These are phyloP conservation scores for Calocybe cyanea DNA, from an alignment of 768 basidiomycete species.

Conservation along the genomic window DNA sequence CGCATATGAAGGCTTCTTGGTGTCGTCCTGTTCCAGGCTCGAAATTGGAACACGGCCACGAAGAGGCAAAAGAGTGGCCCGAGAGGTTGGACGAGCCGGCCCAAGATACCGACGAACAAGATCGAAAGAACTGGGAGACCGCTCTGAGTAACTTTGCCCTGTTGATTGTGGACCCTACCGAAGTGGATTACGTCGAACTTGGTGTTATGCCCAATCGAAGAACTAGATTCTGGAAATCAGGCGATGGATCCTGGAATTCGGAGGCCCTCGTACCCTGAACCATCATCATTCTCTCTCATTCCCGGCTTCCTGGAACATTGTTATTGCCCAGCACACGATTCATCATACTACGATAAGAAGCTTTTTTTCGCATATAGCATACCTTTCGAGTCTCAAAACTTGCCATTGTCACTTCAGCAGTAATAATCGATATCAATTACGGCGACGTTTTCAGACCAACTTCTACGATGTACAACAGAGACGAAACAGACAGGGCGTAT, in stretches of 20 bases:
- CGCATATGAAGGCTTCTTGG: constrained; percentile 68
- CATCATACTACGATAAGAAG: too few relatives aligned
- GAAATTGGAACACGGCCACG: constrained; percentile 44
- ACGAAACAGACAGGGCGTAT: constrained; percentile 15
- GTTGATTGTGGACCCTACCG: constrained; percentile 63
- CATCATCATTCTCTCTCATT: neutral
- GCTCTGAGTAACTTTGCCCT: constrained; percentile 70
- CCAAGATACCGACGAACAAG: constrained; percentile 35
- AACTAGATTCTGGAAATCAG: constrained; percentile 46
- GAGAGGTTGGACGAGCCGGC: constrained; percentile 44
- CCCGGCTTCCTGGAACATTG: too few relatives aligned
- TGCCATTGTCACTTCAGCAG: constrained; percentile 1
- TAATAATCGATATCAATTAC: constrained; percentile 5
- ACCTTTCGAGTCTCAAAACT: neutral
- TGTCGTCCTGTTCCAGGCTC: constrained; percentile 65
- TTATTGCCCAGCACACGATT: too few relatives aligned
- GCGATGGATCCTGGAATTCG: constrained; percentile 50
- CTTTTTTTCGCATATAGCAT: neutral
- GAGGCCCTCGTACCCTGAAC: constrained; percentile 60
- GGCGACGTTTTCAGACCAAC: neutral
- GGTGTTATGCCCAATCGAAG: constrained; percentile 53
- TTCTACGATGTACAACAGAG: constrained; percentile 15
- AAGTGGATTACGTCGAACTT: constrained; percentile 69
- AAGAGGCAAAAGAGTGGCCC: constrained; percentile 64
- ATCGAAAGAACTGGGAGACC: constrained; percentile 41